These are phyloP conservation scores for Chondrostereum purpureum DNA, from an alignment of 1,284 basidiomycete species.

Conservation along the genomic window DNA sequence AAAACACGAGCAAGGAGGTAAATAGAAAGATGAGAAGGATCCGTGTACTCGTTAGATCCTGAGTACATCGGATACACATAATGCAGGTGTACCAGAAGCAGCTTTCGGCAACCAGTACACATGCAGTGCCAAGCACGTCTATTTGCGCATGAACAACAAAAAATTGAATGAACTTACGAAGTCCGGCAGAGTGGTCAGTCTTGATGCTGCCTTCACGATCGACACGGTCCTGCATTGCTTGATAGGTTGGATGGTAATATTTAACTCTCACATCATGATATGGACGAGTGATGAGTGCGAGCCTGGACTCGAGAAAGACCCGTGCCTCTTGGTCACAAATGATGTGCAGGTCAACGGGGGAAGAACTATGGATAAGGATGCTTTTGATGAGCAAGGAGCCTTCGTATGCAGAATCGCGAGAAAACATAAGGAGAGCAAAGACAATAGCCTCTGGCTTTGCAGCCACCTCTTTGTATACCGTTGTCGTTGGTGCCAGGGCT, in stretches of 20 bases:
- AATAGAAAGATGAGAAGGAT: too few relatives aligned
- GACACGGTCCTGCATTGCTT: conserved; percentile 35
- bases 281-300: conserved; percentile 31
- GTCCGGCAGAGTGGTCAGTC: conserved; percentile 40
- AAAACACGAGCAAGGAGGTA: conserved; percentile 6
- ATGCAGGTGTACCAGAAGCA: too few relatives aligned
- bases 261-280: conserved; percentile 28
- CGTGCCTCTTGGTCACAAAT: conserved; percentile 38
- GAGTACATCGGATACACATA: too few relatives aligned
- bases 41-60: too few relatives aligned
- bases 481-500: background rate
- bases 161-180: conserved; percentile 27
- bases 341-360: conserved; percentile 40
- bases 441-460: conserved; percentile 25
- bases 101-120: too few relatives aligned
- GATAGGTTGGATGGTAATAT: conserved; percentile 33
- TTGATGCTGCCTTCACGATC: conserved; percentile 38
- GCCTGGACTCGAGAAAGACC: conserved; percentile 27
- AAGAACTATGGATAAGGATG: conserved; percentile 36
- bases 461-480: background rate
- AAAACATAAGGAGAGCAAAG: conserved; percentile 41
- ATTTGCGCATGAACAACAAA: too few relatives aligned
- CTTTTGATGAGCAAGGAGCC: conserved; percentile 42
- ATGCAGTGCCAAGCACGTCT: too few relatives aligned
- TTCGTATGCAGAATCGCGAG: conserved; percentile 34